Conservation (phyloP, 257 asterid genomes). For the Solanum paucissectum region DNA sequence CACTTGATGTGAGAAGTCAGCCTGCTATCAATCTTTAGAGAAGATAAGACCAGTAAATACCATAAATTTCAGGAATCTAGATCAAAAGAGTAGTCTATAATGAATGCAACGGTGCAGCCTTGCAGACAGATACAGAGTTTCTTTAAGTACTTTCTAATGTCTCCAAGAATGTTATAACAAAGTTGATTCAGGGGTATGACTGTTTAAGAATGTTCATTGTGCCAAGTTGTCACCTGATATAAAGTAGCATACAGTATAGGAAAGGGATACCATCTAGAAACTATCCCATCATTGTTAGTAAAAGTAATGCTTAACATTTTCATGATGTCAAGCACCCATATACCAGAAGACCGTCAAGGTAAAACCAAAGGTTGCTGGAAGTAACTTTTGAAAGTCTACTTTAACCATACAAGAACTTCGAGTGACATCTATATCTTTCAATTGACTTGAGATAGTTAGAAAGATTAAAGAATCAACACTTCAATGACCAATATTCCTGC, state of each 20-base stretch:
- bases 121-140: background rate
- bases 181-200: background rate
- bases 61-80: background rate
- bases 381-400: background rate
- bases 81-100: background rate
- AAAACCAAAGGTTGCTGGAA: background rate
- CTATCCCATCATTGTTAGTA: background rate
- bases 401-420: background rate
- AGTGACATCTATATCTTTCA: background rate
- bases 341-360: background rate
- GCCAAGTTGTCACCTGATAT: background rate
- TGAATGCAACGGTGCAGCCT: background rate
- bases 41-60: background rate
- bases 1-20: background rate
- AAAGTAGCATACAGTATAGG: background rate
- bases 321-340: background rate
- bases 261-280: background rate
- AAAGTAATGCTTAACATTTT: background rate
- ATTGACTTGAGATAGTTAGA: background rate
- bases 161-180: background rate
- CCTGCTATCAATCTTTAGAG: background rate
- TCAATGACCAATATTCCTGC: background rate
- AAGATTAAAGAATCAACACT: background rate
- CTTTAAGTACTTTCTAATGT: background rate
- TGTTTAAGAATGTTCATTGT: background rate